phyloP scores from a whole-genome alignment of 768 basidiomycete genomes.

The Xanthoconium stramineum region DNA sequence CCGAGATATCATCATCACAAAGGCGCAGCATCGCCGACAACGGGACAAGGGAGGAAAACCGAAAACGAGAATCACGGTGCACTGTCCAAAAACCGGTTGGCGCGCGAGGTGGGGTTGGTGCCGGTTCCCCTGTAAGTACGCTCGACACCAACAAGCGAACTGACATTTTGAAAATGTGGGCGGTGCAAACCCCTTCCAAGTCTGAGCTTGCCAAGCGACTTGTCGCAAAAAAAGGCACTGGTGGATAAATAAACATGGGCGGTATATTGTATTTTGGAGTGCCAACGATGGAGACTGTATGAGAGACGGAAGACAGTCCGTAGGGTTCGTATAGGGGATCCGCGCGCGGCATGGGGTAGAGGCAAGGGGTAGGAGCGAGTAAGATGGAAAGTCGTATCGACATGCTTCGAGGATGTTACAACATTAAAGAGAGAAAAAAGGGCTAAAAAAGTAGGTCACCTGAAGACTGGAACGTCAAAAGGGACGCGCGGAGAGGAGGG shows the following conservation, averaged over 20 bases:
- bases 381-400: not conserved
- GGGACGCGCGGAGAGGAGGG: not conserved
- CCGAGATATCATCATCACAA: no score
- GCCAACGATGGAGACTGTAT: not conserved
- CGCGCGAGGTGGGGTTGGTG: no score
- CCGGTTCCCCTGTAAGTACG: no score
- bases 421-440: not conserved
- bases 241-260: not conserved
- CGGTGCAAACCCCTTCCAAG: no score
- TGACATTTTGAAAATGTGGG: no score
- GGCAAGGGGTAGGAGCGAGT: not conserved
- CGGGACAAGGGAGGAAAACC: no score
- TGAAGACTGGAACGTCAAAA: conserved; percentile 4
- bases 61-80: no score
- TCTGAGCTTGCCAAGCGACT: no score
- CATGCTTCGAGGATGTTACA: conserved; percentile 9
- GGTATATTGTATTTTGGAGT: conserved; percentile 7
- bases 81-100: no score
- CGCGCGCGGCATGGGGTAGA: not conserved
- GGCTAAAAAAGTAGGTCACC: not conserved
- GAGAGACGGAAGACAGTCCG: not conserved
- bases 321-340: not conserved
- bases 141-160: no score
- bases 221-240: not conserved
- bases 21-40: no score